Base-by-base conservation (phyloP, 2,329 filamentous ascomycete genomes). In the Alternaria atra region DNA sequence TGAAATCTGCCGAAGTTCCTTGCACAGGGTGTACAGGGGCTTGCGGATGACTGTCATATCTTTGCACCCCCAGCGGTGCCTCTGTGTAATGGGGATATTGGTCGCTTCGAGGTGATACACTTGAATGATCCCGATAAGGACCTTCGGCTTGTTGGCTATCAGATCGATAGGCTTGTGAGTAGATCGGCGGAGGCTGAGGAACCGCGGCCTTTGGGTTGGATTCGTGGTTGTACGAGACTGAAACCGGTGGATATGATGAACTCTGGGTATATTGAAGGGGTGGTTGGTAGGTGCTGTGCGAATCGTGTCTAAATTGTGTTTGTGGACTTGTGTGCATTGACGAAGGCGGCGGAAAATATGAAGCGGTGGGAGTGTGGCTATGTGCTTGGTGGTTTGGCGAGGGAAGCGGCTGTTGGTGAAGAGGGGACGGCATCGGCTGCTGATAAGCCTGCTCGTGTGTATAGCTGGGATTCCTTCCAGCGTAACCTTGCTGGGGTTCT, bases 291-390 rank as follows among this genome's bases (percentile, higher is more conserved):
- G 48, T 60, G 12, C 52, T 30, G 32, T 52, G 68, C 27, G 64
- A 48, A 5, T 71, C 69, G 15, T 71, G 66, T n/a, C 43, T 62
- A 52, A 69, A 77, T 25, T 72, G 68, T 20, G 51, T 55, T 25
- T 68, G 62, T 25, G 73, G 72, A 25, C 51, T 70, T 15, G 68
- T 40, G 35, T 76, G 71, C 40, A 71, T 63, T 17, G 74, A 70
- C 30, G 74, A 73, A n/a, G 67, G 52, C 43, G 75, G 74, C 13
- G 73, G 66, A 46, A 76, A 77, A 55, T 74, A 78, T 5, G 76
- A 75, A n/a, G 71, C 60, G 10, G 72, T 64, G 17, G 68, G 69
- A 13, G 70, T 72, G 34, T 74, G 65, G 13, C 69, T 70, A 10
- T 73, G 74, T 30, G 71, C 39, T 40, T 70, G 73, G 50, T 76